phyloP scores from a whole-genome alignment of 139 green algal genomes.

The Spirogloea muscicola region DNA sequence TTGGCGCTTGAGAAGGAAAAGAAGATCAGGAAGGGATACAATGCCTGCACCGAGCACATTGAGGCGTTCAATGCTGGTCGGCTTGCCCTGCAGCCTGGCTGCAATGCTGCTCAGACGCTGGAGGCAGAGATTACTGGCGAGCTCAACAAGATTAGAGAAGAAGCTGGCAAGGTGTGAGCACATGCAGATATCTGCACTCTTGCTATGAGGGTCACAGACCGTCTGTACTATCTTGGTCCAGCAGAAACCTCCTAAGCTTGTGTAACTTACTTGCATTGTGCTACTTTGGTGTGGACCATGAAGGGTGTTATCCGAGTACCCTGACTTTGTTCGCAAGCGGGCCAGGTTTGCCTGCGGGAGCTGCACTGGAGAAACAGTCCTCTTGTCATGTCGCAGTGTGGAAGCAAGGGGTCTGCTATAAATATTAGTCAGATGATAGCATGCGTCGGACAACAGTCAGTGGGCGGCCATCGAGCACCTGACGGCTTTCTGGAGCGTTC shows the following conservation, averaged over 20 bases:
- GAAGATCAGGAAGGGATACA: conserved; percentile 66
- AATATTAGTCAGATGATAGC: conserved; percentile 99
- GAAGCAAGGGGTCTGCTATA: conserved; percentile 80
- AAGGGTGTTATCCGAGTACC: no score
- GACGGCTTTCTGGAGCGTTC: conserved; percentile 87
- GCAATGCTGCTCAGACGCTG: conserved; percentile 81
- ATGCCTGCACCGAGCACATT: conserved; percentile 68
- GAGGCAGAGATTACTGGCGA: conserved; percentile 77
- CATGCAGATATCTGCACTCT: no score
- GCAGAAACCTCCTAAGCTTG: no score
- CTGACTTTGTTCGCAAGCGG: neutral
- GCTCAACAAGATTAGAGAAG: conserved; percentile 86
- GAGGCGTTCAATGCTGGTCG: conserved; percentile 39
- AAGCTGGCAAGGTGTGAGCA: conserved; percentile 71
- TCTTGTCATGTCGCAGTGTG: conserved; percentile 96
- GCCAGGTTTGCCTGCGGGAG: conserved; percentile 80
- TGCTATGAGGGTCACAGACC: neutral
- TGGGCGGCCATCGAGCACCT: conserved; percentile 82
- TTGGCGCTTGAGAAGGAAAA: conserved; percentile 65
- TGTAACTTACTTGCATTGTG: no score
- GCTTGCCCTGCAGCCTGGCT: conserved; percentile 78
- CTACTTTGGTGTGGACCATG: no score
- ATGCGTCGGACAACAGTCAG: conserved; percentile 94
- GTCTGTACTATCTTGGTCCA: conserved; percentile 5
- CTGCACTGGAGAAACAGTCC: conserved; percentile 81